Percentiles rank a stretch among this genome's conserved stretches.
These are phyloP conservation scores for Trebouxia sp. DNA, from an alignment of 139 green algal genomes.

Conservation along the genomic window DNA sequence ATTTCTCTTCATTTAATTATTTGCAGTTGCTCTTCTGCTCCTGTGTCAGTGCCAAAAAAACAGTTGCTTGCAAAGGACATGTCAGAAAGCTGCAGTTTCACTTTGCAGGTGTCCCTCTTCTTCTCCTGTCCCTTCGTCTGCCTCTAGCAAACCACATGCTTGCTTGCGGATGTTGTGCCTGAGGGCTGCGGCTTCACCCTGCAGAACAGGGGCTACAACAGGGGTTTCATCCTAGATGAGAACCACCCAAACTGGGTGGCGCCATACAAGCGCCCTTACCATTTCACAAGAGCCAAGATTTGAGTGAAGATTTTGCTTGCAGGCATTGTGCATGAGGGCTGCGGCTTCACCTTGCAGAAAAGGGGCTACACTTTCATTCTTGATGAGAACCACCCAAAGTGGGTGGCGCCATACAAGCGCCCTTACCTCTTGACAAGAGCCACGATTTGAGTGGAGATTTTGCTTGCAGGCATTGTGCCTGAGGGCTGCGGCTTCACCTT, in stretches of 20 bases:
- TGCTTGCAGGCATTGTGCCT: neutral
- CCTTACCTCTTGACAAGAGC: slow-evolving; percentile 60
- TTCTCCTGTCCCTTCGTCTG: no score
- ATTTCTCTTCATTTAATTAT: no score
- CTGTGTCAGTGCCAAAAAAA: no score
- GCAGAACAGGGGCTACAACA: slow-evolving; percentile 46
- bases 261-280: slow-evolving; percentile 59
- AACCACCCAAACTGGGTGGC: slow-evolving; percentile 59
- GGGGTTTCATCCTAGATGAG: slow-evolving; percentile 44
- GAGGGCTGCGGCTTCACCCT: slow-evolving; percentile 71
- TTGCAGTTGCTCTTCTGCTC: no score
- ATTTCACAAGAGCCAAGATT: no score
- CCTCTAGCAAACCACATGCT: neutral
- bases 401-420: slow-evolving; percentile 52
- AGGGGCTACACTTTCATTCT: slow-evolving; percentile 52
- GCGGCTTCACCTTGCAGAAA: slow-evolving; percentile 68
- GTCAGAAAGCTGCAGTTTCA: neutral
- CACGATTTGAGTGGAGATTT: no score
- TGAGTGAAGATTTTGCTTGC: slow-evolving; percentile 5
- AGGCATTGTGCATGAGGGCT: slow-evolving; percentile 50
- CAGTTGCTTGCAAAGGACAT: neutral
- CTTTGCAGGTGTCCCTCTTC: neutral
- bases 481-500: neutral
- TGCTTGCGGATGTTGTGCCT: slow-evolving; percentile 33
- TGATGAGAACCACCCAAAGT: slow-evolving; percentile 54